Evolutionary conservation across 495 filamentous ascomycete genomes (phyloP), one percentile per base, ranked within the genome.

Genomic region (Hypoxylon fuscum): DNA sequence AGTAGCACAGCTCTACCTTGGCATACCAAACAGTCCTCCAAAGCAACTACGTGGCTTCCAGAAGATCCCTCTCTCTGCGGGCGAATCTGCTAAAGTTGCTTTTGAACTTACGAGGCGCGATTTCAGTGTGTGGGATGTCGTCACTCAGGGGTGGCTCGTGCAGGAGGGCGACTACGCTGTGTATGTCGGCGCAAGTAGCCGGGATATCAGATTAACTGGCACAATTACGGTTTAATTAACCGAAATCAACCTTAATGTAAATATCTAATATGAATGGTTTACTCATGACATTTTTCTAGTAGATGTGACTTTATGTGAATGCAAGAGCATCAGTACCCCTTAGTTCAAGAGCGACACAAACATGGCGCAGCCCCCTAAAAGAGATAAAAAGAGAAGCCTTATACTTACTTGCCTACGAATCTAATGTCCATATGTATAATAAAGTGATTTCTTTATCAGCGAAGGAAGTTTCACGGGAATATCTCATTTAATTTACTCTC

Each of bases 131-230:
- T 98, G 94, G 94, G 88, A 90, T 70, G 83, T 88, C 9, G 76
- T 80, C n/a, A 74, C 76, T 62, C 89, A 92, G 82, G 93, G 93
- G 71, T 98, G 94, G 94, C 79, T 91, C 21, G 74, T 98, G 70
- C 71, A 79, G 20, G 59, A 59, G 14, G 80, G 81, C 4, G 63
- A 60, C 32, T 81, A 83, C 55, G 59, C 47, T 17, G 50, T 83
- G 4, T 75, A 68, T 48, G 70, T 83, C 21, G 81, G 81, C 9
- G 74, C 79, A 14, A 83, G 80, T 44, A 82, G 79, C 53, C 67
- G 81, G 58, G 80, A 83, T 66, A 72, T 82, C 41, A 73, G 65
- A 35, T 52, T 78, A 15, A 69, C 55, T 21, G 69, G 63, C 17
- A 64, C 31, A 23, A 69, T 71, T n/a, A 42, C 35, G 14, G 56